Base-by-base conservation (phyloP, 208 protist species). In the Trypanosomatidae sp. region DNA sequence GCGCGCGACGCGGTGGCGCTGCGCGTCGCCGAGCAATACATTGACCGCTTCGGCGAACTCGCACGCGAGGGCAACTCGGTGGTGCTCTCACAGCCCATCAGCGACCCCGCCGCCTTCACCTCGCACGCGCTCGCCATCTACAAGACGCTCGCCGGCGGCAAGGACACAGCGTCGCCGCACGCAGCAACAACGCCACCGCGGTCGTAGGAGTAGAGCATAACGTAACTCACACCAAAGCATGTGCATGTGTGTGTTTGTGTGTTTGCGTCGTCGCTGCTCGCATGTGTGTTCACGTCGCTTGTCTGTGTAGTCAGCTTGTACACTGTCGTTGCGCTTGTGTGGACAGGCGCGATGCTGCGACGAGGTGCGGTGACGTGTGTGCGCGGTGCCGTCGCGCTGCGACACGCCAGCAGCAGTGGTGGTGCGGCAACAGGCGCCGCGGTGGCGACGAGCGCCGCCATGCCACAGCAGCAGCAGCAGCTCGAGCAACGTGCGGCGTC, bases 1-100 rank as follows among this genome's bases (percentile, higher is more conserved):
- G 56, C 68, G 30, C 54, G 46, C 20, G 70, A 86, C n/a, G 93
- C 91, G 2, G 61, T 95, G 18, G 39, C 76, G 2, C 69, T 95
- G 16, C 66, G 87, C 1, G 70, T 97, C 21, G 93, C 93, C 2
- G 83, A 96, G 58, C 58, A 84, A 48, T 97, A 97, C 53, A 81
- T 97, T 51, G 65, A 81, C 15, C 71, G 77, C 28, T 97, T 97
- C 61, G 74, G 83, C 2, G 61, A 92, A 41, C 50, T 97, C 23
- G 93, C 93, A 1, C 88, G 91, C 40, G 61, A 88, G 44, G 74
- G 71, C 20, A 98, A 94, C 61, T 97, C 95, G 2, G 73, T 98
- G 2, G 80, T 98, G 2, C 57, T 98, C 37, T 94, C 95, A 0
- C 55, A 94, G 25, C 89, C 95, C 33, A 57, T 93, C 0, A 71